These are phyloP conservation scores for Auriscalpium vulgare DNA, from an alignment of 768 basidiomycete genomes.

Conservation along the genomic window DNA sequence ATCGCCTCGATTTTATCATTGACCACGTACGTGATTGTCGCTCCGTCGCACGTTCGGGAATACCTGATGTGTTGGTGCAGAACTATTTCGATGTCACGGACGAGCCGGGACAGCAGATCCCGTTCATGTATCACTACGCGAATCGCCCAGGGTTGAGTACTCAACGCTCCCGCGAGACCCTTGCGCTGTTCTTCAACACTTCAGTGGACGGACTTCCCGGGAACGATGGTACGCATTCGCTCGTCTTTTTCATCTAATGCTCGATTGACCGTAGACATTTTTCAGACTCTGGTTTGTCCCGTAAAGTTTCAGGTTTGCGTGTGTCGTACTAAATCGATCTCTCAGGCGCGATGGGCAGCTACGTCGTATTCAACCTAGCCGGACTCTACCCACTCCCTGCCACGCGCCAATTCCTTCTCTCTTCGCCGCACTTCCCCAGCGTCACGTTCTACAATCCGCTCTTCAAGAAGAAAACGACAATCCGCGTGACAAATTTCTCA, in stretches of 20 bases:
- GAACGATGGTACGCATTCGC: slow-evolving; percentile 45
- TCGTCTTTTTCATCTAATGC: not conserved
- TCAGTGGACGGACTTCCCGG: slow-evolving; percentile 51
- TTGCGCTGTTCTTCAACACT: slow-evolving; percentile 49
- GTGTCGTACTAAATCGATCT: not conserved
- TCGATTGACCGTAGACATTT: not conserved
- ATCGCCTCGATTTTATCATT: slow-evolving; percentile 50
- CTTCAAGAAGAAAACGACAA: slow-evolving; percentile 49
- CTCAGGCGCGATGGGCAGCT: slow-evolving; percentile 56
- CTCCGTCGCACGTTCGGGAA: not conserved
- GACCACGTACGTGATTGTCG: slow-evolving; percentile 30
- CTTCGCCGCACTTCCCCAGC: slow-evolving; percentile 53
- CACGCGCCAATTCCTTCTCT: slow-evolving; percentile 51
- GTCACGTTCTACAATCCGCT: slow-evolving; percentile 56
- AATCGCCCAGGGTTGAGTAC: slow-evolving; percentile 53
- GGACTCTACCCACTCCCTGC: slow-evolving; percentile 60
- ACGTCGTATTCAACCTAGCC: slow-evolving; percentile 47
- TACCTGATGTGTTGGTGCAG: slow-evolving; percentile 19
- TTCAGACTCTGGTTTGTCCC: not conserved
- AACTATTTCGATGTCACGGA: slow-evolving; percentile 55
- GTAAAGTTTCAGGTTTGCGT: not conserved
- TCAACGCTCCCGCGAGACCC: slow-evolving; percentile 45
- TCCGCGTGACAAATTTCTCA: slow-evolving; percentile 38
- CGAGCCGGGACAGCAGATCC: slow-evolving; percentile 62
- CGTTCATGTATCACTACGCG: slow-evolving; percentile 65